Base-by-base conservation (phyloP, 192 early-diverging fungal species). In the Rhizophagus sp. region DNA sequence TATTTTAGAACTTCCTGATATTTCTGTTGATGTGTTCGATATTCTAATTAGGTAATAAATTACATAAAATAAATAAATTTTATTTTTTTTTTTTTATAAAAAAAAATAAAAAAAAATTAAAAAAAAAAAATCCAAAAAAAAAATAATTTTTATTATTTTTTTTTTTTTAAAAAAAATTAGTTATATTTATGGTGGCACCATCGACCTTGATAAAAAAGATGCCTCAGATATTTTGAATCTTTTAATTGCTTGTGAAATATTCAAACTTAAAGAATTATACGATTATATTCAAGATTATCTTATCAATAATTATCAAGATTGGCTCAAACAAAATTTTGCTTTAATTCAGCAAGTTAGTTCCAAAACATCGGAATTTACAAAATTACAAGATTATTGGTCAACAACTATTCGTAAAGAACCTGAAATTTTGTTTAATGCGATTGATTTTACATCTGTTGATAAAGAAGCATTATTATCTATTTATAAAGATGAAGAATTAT, bases 231-330 rank as follows among this genome's bases (percentile, higher is more conserved):
- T 76, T 15, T 76, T 76, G 12, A 19, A 62, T 19, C 19, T 76
- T 52, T 44, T 76, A 25, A 34, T 64, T 8, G 75, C 61, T 62
- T 34, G 25, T 39, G n/a, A 76, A 33, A 57, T 62, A 34, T 27
- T 76, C 17, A 27, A 34, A 15, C 24, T 76, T 41, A 25, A 62
- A 34, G 75, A 76, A 19, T 64, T 76, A 61, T 24, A 62, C 13
- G 22, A 76, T 33, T 25, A 76, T 61, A 19, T 33, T 64, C 75
- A 76, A 76, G 25, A 61, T 12, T 19, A 30, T 62, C 33, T 76
- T 17, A 64, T 76, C 36, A 30, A 19, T 6, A 4, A 36, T 41
- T 7, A 76, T n/a, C 24, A 50, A 36, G 13, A 8, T 39, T 76
- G 75, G 75, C 25, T 76, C 3, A 24, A 33, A 62, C 22, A 30